Base-by-base conservation (phyloP, 495 filamentous ascomycete genomes). In the Hyphodiscus hymeniophilus region DNA sequence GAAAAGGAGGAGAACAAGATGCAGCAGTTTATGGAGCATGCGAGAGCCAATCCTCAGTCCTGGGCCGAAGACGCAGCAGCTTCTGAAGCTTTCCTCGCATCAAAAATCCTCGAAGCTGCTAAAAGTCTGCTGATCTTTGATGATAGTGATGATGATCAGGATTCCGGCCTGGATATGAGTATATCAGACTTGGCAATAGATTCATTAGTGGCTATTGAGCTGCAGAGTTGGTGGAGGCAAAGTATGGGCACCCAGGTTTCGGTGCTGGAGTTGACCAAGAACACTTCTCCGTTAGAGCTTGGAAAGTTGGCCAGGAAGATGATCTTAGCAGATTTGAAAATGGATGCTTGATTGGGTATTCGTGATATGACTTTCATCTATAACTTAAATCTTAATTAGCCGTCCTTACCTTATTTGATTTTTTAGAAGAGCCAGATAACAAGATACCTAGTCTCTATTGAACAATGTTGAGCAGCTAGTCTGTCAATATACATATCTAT, bases 191-290 rank as follows among this genome's bases (percentile, higher is more conserved):
- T 44, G 75, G 76, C 48, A 2, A 59, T 81, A 1, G 77, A 82
- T 48, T 74, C 69, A 0, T 58, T 80, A 13, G 59, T 74, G 30
- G 76, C 75, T 4, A 69, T 80, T 7, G 78, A 81, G 50, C 40
- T 79, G 12, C 63, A 74, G 0, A 74, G 67, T 20, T 81, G 74
- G 73, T 13, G 65, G 63, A 2, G 60, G 62, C 18, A 56, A 73
- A 17, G 52, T 65, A 4, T 60, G 72, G 0, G 51, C 0, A 63
- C 75, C 48, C 70, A 73, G 22, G 63, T 78, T 16, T 62, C 72
- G 52, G 55, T 53, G 0, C 45, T 59, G 7, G 58, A 57, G 31
- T 52, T 61, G 48, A 26, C 51, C 1, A 50, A 44, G 0, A 55
- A 47, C 47, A 51, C 50, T 4, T 17, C 38, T 1, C 50, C 21